phyloP scores from a whole-genome alignment of 306 rosid species.

The Lathyrus aphaca region DNA sequence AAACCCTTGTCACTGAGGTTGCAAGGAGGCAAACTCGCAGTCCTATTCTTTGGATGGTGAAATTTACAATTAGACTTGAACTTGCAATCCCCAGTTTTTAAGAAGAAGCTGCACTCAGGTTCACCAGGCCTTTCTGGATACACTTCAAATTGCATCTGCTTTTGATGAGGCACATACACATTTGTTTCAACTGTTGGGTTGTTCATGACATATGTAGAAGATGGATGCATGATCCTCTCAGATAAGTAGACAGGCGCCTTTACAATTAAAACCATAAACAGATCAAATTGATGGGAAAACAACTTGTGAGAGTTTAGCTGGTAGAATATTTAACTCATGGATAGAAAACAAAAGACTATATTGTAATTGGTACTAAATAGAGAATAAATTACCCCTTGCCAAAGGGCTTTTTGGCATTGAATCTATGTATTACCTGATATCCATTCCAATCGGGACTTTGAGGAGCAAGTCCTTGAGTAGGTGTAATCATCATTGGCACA shows the following conservation, averaged over 20 bases:
- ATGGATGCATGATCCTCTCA: slow-evolving; percentile 67
- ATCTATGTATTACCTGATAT: slow-evolving; percentile 63
- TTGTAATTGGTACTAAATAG: background rate
- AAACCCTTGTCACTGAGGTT: slow-evolving; percentile 83
- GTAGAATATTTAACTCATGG: background rate
- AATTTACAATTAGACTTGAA: slow-evolving; percentile 82
- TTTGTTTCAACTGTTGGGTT: slow-evolving; percentile 59
- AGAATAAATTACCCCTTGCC: slow-evolving; percentile 15
- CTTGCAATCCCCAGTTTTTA: slow-evolving; percentile 92
- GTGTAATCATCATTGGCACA: slow-evolving; percentile 66
- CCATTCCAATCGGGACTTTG: slow-evolving; percentile 78
- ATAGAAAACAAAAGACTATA: slow-evolving; percentile 20
- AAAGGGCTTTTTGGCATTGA: slow-evolving; percentile 19
- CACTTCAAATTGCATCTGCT: slow-evolving; percentile 56
- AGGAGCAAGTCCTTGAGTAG: slow-evolving; percentile 62
- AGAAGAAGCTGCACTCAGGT: slow-evolving; percentile 84
- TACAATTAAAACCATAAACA: slow-evolving; percentile 42
- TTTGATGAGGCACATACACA: slow-evolving; percentile 56
- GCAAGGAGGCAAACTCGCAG: slow-evolving; percentile 51
- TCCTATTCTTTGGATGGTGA: slow-evolving; percentile 83
- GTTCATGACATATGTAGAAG: slow-evolving; percentile 61
- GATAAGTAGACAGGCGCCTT: slow-evolving; percentile 73
- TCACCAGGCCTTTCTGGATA: slow-evolving; percentile 93
- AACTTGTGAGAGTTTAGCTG: slow-evolving; percentile 7
- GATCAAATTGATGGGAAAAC: slow-evolving; percentile 27